phyloP scores from a whole-genome alignment of 83 land plant species.

The Larix sibirica region DNA sequence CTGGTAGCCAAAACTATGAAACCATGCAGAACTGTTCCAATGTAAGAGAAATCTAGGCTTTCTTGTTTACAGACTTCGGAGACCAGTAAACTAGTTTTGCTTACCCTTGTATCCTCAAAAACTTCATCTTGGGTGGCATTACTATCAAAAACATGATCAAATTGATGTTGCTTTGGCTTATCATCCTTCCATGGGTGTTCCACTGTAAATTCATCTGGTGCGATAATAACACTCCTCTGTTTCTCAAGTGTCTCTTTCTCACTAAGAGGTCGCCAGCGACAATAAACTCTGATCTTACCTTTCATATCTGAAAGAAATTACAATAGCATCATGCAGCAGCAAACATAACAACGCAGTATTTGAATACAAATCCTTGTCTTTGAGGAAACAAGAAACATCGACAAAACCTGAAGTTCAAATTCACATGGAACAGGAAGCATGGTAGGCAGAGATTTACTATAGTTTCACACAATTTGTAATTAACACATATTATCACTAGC shows the following conservation, averaged over 20 bases:
- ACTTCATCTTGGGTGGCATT: slow-evolving; percentile 81
- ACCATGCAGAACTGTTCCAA: neutral
- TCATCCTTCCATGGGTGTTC: slow-evolving; percentile 99
- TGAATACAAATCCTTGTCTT: neutral
- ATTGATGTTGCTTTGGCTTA: slow-evolving; percentile 80
- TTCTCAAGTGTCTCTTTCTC: slow-evolving; percentile 75
- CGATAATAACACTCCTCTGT: slow-evolving; percentile 55
- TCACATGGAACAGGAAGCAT: neutral
- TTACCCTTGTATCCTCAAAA: slow-evolving; percentile 96
- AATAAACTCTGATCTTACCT: slow-evolving; percentile 94
- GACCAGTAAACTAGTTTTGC: neutral
- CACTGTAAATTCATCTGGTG: slow-evolving; percentile 89
- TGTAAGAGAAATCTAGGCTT: neutral
- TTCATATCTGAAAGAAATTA: slow-evolving; percentile 84
- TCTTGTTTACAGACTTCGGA: neutral
- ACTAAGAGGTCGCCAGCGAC: slow-evolving; percentile 86
- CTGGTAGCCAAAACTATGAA: slow-evolving; percentile 5
- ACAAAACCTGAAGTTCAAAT: neutral
- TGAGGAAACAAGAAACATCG: neutral
- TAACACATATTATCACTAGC: neutral
- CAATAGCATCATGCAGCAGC: neutral
- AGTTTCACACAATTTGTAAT: no score
- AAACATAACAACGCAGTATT: neutral
- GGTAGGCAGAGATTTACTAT: no score
- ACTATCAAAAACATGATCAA: slow-evolving; percentile 95